A percentile compares a stretch with the other conserved stretches of the same genome.
phyloP scores from a whole-genome alignment of 148 eudicot species.

The Rhododendron mucronatum region DNA sequence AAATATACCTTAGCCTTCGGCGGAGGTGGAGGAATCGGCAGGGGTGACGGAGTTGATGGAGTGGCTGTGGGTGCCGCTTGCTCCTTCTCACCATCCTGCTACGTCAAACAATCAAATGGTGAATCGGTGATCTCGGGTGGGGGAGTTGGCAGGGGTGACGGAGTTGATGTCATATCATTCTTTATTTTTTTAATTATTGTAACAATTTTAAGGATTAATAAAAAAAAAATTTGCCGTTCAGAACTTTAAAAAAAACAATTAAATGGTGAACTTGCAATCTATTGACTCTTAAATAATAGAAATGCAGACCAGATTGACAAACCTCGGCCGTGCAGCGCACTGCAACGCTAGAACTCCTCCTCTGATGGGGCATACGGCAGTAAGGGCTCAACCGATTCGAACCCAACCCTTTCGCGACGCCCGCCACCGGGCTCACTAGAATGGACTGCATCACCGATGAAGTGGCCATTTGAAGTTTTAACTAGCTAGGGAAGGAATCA shows the following conservation, averaged over 20 bases:
- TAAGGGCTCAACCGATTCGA: neutral
- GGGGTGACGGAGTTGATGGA: neutral
- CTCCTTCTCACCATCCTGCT: neutral
- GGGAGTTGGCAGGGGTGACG: too few relatives aligned
- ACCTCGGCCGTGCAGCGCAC: slow-evolving; percentile 35
- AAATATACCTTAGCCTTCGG: slow-evolving; percentile 23
- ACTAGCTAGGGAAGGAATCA: neutral
- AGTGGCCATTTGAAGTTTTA: neutral
- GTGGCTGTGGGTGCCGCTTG: neutral
- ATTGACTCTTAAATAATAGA: too few relatives aligned
- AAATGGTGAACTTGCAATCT: neutral
- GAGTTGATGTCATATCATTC: too few relatives aligned
- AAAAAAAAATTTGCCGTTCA: too few relatives aligned
- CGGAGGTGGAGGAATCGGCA: neutral
- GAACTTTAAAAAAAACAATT: too few relatives aligned
- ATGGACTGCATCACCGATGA: slow-evolving; percentile 32
- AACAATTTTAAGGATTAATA: too few relatives aligned
- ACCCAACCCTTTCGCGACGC: slow-evolving; percentile 2
- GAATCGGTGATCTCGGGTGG: too few relatives aligned
- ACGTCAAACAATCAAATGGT: neutral
- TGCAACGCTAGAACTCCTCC: slow-evolving; percentile 8
- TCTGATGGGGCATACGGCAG: slow-evolving; percentile 11
- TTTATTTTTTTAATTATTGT: too few relatives aligned
- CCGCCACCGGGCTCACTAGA: slow-evolving; percentile 15
- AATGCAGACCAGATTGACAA: neutral